Evolutionary conservation across 108 stramenopile genomes (phyloP), one percentile per base, ranked within the genome.

Genomic region (Cyclotella cryptica): DNA sequence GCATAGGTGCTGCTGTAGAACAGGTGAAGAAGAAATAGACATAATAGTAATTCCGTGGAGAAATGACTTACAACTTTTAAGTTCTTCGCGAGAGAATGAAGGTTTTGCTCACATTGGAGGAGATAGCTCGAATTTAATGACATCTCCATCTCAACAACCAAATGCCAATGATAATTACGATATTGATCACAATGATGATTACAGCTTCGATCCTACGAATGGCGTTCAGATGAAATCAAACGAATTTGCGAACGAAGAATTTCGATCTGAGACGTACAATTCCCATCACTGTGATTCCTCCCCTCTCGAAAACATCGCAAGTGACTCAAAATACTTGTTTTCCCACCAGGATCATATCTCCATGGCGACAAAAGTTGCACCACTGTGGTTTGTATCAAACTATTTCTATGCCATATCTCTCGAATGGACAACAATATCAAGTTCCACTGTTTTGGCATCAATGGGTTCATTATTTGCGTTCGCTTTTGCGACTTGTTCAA

Each of bases 401-500:
- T 96, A 84, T 60, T 75, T 86, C 44, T 99, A 99, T 84, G 96
- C 96, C 78, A 59, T 85, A 14, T 87, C 86, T 26, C 84, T 99
- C 40, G 71, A 72, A 64, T 88, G 80, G 64, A 96, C 96, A n/a
- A 86, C 92, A 59, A 97, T 98, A 54, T 91, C 97, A 15, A 94
- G 90, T 62, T 89, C 84, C 26, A 99, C 99, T 10, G 93, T 98
- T 0, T 85, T 99, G 74, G 90, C 91, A 42, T 88, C 86, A 52
- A 96, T 93, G 29, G 96, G 98, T 22, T 88, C 89, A n/a, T 78
- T 98, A 15, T 99, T 98, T 77, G 97, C 99, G 15, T 96, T 97
- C 81, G 52, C 86, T 12, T 96, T 98, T 76, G 94, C 92, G 29
- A 66, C 91, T 12, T 74, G 87, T 29, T 82, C 74, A 7, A 74